Evolutionary conservation across 2,329 filamentous ascomycete species (phyloP).

Genomic region (Pestalotiopsis sp.): DNA sequence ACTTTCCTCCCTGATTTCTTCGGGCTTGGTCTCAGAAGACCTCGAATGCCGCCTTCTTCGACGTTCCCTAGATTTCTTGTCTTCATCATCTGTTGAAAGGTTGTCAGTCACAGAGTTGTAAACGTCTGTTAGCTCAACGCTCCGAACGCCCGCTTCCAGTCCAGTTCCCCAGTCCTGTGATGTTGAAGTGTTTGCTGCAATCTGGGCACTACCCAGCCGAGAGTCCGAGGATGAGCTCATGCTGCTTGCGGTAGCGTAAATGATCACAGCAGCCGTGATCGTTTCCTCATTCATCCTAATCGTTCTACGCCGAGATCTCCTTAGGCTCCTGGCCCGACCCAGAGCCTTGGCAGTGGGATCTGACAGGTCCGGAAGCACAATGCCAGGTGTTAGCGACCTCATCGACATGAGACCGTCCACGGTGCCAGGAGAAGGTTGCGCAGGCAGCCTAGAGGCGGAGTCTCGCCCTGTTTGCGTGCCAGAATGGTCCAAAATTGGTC

Average conservation of each 20-base stretch:
- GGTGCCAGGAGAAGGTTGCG: not conserved
- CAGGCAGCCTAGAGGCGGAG: conserved; percentile 1
- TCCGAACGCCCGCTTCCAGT: conserved; percentile 9
- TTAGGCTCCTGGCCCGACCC: conserved; percentile 11
- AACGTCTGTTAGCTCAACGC: conserved; percentile 11
- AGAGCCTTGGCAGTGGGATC: conserved; percentile 8
- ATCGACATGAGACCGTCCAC: not conserved
- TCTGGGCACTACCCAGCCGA: conserved; percentile 14
- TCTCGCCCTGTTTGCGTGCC: conserved; percentile 15
- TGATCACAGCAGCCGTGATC: conserved; percentile 13
- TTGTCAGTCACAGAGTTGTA: conserved; percentile 15
- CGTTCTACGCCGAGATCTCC: conserved; percentile 2
- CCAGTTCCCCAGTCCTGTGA: not conserved
- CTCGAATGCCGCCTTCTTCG: conserved; percentile 7
- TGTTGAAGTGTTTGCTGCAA: not conserved
- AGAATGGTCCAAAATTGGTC: conserved; percentile 15
- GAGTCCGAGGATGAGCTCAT: conserved; percentile 1
- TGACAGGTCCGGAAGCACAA: conserved; percentile 10
- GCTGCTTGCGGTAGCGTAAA: conserved; percentile 12
- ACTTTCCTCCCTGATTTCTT: not conserved
- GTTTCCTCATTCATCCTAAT: conserved; percentile 11
- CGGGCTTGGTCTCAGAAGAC: conserved; percentile 1
- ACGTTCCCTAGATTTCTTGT: conserved; percentile 12
- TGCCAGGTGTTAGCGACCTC: conserved; percentile 5
- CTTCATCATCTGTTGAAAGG: conserved; percentile 16